Base-by-base conservation (phyloP, 805 yeast species). In the Barnettozyma vustinii region DNA sequence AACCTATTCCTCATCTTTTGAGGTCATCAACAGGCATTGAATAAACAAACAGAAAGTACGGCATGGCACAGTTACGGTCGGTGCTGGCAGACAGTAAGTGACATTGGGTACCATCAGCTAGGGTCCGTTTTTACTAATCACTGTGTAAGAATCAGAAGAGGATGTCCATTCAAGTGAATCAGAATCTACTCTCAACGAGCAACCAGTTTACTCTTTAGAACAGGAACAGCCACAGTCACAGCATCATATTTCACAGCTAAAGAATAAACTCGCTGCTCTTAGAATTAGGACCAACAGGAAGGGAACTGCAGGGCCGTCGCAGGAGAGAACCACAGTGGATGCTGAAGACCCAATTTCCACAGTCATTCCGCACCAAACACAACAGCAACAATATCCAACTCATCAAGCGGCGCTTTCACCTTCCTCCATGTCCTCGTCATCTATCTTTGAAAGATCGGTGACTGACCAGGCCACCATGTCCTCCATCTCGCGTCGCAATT, bases 381-480 rank as follows among this genome's bases (percentile, higher is more conserved):
- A 19, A 18, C 40, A 36, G 21, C 20, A 19, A 20, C 40, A 37
- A 18, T 16, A 39, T 21, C 41, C 25, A n/a, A 5, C 4, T 15
- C 41, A 21, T 10, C 41, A 39, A 15, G 25, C 36, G 10, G 25
- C 44, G 5, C 35, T 42, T 10, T 48, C 54, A 7, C 45, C 52
- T 12, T 45, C 42, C 10, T 36, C 47, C 2, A 27, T 44, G 15
- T 40, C 55, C 1, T 33, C 49, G 2, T 47, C 56, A 0, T 49
- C 55, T 7, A 55, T 55, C 10, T 55, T 55, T 41, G 58, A 55
- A 25, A 52, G 58, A 45, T 53, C 55, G 1, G 57, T 55, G 4
- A 56, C 52, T 21, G 56, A 53, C 32, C 52, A 50, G 35, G 42
- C 45, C 7, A 30, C 50, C 18, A 47, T 47, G 13, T 40, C 44